A percentile compares a stretch with the other conserved stretches of the same genome.
These are phyloP conservation scores for Galeopsis tetrahit DNA, from an alignment of 257 asterid genomes.

Conservation along the genomic window DNA sequence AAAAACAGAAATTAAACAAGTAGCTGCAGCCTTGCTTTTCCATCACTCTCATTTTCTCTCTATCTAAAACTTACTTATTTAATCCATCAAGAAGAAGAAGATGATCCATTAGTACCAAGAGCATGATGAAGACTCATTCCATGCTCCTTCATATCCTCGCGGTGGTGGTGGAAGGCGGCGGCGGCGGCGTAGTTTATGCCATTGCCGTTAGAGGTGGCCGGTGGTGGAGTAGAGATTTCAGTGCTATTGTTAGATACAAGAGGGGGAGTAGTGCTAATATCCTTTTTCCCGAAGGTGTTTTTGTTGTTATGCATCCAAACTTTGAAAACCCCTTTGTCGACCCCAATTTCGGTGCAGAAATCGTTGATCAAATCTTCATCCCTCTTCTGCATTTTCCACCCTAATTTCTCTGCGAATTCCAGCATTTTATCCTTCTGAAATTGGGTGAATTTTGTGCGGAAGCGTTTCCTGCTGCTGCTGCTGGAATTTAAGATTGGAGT, in stretches of 20 bases:
- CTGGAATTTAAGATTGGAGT: constrained; percentile 33
- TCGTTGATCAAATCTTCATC: constrained; percentile 62
- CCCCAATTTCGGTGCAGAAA: constrained; percentile 62
- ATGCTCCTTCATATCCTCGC: constrained; percentile 38
- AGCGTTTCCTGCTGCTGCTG: constrained; percentile 68
- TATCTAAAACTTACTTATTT: constrained; percentile 44
- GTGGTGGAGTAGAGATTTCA: constrained; percentile 37
- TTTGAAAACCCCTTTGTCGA: constrained; percentile 73
- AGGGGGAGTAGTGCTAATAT: constrained; percentile 4
- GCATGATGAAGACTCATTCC: constrained; percentile 35
- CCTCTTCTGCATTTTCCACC: constrained; percentile 84
- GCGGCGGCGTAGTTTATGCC: constrained; percentile 35
- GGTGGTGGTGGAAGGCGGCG: constrained; percentile 44
- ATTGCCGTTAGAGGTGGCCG: constrained; percentile 34
- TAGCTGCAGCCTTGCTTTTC: constrained; percentile 20
- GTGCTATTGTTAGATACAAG: constrained; percentile 35
- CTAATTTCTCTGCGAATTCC: constrained; percentile 65
- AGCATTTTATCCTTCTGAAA: constrained; percentile 75
- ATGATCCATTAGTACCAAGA: constrained; percentile 60
- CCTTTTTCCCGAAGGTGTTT: constrained; percentile 59
- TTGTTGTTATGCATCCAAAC: constrained; percentile 98
- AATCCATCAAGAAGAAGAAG: constrained; percentile 59
- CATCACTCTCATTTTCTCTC: not conserved
- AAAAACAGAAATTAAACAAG: constrained; percentile 39
- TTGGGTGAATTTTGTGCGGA: constrained; percentile 71